Evolutionary conservation across 768 basidiomycete species (phyloP), one percentile per base, ranked within the genome.

Genomic region (Mycena olivaceomarginata): DNA sequence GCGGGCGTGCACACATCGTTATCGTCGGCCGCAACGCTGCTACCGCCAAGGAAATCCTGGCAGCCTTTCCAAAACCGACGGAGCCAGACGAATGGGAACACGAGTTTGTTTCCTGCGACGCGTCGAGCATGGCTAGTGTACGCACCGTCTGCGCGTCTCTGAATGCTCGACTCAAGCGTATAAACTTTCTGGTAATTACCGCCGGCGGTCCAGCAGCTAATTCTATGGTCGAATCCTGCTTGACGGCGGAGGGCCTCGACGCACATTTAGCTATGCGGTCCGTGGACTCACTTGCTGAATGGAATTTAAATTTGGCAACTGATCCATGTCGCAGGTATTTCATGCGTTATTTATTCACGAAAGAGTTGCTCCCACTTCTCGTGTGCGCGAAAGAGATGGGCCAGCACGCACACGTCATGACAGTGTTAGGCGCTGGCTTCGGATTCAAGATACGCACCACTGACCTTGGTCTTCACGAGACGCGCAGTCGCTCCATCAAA

Each of bases 1-100:
- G 85, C 53, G 86, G 86, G 45, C 81, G 84, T 76, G 82, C 83
- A 43, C 85, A 87, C 71, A 86, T 87, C 81, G 81, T 87, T 65
- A 74, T 87, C 70, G 77, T 83, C 56, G 86, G 86, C 12, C 83
- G 86, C 57, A 86, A 86, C 78, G 78, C 82, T 57, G 76, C 71
- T 31, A 83, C 86, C 12, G 86, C 85, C 1, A 79, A 84, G 51
- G 53, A 72, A 39, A 80, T 84, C 79, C 83, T 87, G 75, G 82
- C 83, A 9, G 45, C 46, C 9, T 76, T 86, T 71, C 85, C 85
- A 13, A 81, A 81, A 59, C 81, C 82, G 46, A 73, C 56, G 56
- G 70, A 22, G 11, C 4, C 20, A 6, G 62, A 67, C 6, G 79
- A 56, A 11, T 76, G 76, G 59, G 79, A 73, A 40, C 82, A 83